A percentile compares a stretch with the other conserved stretches of the same genome.
Conservation (phyloP, 2,329 filamentous ascomycete species). For the Seiridium unicorne region DNA sequence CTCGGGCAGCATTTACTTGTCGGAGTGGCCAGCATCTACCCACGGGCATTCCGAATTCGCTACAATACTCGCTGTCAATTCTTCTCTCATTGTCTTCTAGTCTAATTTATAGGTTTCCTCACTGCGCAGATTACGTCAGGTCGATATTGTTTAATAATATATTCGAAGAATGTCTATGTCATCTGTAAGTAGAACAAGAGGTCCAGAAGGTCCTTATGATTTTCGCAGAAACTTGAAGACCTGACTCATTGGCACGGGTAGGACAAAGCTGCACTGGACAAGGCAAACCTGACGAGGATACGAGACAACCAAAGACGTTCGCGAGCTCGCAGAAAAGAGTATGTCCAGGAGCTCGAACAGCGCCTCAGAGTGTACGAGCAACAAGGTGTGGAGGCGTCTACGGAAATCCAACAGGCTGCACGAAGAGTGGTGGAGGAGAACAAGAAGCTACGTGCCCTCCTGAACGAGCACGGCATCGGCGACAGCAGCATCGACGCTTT, state of each 20-base stretch:
- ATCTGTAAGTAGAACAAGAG: neutral
- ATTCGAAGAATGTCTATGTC: no score
- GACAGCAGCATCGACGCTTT: constrained; percentile 34
- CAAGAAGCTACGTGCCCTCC: constrained; percentile 56
- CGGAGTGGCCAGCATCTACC: no score
- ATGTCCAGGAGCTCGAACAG: constrained; percentile 67
- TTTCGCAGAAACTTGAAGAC: no score
- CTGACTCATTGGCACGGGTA: neutral
- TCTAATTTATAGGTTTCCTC: no score
- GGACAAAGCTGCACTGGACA: constrained; percentile 8
- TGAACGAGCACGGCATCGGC: constrained; percentile 55
- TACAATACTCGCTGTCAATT: no score
- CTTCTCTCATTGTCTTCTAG: no score
- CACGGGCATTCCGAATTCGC: no score
- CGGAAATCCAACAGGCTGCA: constrained; percentile 71
- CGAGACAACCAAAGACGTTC: constrained; percentile 76
- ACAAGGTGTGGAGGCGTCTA: constrained; percentile 64
- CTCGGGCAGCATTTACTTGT: no score
- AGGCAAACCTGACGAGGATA: constrained; percentile 36
- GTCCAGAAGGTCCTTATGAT: neutral
- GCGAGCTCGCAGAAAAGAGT: constrained; percentile 72
- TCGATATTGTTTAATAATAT: no score
- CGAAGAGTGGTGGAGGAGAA: constrained; percentile 70
- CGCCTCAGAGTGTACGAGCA: constrained; percentile 63
- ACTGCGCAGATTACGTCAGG: no score